These are phyloP conservation scores for Cylindrotheca closterium DNA, from an alignment of 108 stramenopile species.

Conservation along the genomic window DNA sequence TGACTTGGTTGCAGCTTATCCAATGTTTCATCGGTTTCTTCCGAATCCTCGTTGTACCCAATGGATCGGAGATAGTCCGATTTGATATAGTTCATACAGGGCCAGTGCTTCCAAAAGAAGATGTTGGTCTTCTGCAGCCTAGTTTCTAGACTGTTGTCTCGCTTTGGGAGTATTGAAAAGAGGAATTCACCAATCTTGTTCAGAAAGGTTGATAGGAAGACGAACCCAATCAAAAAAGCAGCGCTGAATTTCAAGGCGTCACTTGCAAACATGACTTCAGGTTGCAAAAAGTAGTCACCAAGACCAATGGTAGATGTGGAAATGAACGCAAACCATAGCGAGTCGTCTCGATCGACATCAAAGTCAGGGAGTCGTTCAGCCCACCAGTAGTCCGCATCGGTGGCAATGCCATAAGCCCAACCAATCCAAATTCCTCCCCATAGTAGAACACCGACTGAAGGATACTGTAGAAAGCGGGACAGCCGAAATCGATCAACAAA, in stretches of 20 bases:
- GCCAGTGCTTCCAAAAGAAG: background rate
- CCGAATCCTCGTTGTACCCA: no score
- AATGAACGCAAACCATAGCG: conserved; percentile 53
- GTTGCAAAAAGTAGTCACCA: conserved; percentile 54
- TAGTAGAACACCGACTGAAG: conserved; percentile 15
- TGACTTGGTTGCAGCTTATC: no score
- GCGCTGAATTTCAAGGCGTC: conserved; percentile 31
- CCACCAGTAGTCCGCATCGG: conserved; percentile 10
- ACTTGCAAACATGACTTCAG: conserved; percentile 36
- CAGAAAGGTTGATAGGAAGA: conserved; percentile 40
- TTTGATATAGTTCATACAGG: background rate
- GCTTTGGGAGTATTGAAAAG: background rate
- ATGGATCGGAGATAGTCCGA: no score
- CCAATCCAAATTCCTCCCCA: conserved; percentile 39
- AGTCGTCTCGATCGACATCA: conserved; percentile 10
- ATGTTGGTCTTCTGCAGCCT: conserved; percentile 5
- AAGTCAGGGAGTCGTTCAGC: conserved; percentile 4
- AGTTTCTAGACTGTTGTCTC: conserved; percentile 3
- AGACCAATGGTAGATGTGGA: conserved; percentile 41
- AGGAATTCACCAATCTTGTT: conserved; percentile 26
- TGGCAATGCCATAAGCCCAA: conserved; percentile 37
- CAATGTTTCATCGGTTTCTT: no score
- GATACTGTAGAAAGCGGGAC: conserved; percentile 12
- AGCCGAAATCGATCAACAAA: conserved; percentile 5
- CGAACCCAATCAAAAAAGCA: conserved; percentile 41